Evolutionary conservation across 1,139 yeast species (phyloP).

Genomic region (Pichia sp.): DNA sequence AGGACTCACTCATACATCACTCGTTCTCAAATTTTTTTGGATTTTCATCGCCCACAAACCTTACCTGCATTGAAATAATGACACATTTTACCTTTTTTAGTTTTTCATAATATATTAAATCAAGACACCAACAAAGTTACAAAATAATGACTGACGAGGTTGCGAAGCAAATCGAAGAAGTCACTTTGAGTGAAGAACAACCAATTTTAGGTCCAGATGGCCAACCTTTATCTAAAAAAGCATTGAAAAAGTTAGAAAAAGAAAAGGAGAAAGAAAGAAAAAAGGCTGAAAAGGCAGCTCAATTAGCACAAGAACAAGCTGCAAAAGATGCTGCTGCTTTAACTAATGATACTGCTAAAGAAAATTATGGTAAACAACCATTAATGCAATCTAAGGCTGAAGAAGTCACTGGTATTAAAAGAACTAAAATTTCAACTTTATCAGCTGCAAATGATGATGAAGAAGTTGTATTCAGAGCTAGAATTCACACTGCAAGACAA

Average conservation of each 20-base stretch:
- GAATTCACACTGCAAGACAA: conserved; percentile 88
- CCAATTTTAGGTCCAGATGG: conserved; percentile 54
- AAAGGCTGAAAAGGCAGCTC: conserved; percentile 90
- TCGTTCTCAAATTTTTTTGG: too few species aligned
- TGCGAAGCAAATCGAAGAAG: conserved; percentile 24
- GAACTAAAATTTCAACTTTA: conserved; percentile 54
- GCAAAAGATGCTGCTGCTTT: conserved; percentile 76
- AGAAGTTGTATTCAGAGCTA: conserved; percentile 81
- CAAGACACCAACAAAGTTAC: neutral
- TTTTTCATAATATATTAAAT: too few species aligned
- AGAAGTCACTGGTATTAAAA: conserved; percentile 43
- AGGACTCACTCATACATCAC: too few species aligned
- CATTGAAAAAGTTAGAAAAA: conserved; percentile 88
- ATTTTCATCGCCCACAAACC: too few species aligned
- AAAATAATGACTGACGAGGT: conserved; percentile 25
- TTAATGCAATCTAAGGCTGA: conserved; percentile 67
- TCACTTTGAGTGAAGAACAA: conserved; percentile 22
- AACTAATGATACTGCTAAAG: conserved; percentile 80
- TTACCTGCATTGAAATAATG: too few species aligned
- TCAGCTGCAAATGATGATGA: conserved; percentile 67
- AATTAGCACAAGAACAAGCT: conserved; percentile 78
- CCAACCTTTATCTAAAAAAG: conserved; percentile 90
- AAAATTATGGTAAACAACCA: conserved; percentile 84
- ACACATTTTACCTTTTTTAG: too few species aligned
- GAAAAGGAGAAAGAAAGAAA: conserved; percentile 88